Conservation (phyloP, 2,329 filamentous ascomycete species). For the Xylariaceae sp. region DNA sequence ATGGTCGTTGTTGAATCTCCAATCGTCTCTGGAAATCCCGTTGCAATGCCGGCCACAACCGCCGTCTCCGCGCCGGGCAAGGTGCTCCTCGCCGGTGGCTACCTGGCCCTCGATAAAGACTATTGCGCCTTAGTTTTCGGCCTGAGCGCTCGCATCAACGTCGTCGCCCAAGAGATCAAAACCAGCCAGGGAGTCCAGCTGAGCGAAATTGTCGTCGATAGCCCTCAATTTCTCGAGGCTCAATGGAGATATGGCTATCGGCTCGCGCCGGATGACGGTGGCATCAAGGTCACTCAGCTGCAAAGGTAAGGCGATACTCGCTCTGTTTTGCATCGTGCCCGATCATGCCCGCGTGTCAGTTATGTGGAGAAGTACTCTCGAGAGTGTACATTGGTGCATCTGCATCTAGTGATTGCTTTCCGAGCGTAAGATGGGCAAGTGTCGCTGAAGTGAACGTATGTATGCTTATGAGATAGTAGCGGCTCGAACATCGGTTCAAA, state of each 20-base stretch:
- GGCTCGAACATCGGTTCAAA: slow-evolving; percentile 54
- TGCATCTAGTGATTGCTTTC: no score
- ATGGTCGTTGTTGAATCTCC: neutral
- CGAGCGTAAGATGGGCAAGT: no score
- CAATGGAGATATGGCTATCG: slow-evolving; percentile 85
- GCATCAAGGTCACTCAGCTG: slow-evolving; percentile 75
- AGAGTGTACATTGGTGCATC: no score
- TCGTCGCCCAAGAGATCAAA: slow-evolving; percentile 54
- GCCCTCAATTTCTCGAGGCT: slow-evolving; percentile 85
- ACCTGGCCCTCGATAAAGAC: slow-evolving; percentile 83
- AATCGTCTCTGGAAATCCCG: neutral
- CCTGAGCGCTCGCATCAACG: slow-evolving; percentile 64
- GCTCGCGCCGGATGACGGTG: slow-evolving; percentile 65
- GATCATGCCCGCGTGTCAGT: neutral
- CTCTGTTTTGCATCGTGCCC: neutral
- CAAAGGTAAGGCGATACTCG: slow-evolving; percentile 58
- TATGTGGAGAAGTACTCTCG: no score
- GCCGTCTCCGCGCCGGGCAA: slow-evolving; percentile 92
- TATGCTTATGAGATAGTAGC: slow-evolving; percentile 27
- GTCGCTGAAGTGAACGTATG: no score
- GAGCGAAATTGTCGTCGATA: slow-evolving; percentile 76
- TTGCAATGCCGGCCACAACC: slow-evolving; percentile 23
- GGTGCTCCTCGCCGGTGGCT: slow-evolving; percentile 90
- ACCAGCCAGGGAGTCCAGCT: slow-evolving; percentile 61
- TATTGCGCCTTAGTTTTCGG: slow-evolving; percentile 75